Conservation (phyloP, 1,284 basidiomycete genomes). For the Coniophora puteana region DNA sequence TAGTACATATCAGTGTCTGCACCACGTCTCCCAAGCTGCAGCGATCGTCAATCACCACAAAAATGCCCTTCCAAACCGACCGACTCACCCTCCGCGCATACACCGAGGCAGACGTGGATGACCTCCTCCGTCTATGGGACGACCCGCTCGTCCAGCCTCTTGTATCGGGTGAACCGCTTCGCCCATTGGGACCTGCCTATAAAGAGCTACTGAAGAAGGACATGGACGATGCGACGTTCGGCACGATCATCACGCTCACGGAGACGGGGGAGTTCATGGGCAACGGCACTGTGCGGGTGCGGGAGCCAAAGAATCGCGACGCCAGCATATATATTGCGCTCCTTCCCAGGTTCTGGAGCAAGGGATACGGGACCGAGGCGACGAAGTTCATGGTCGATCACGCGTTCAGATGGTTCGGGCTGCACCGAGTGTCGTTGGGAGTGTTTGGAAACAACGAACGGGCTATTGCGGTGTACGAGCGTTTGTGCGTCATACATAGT, state of each 20-base stretch:
- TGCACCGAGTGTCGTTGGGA: constrained; percentile 30
- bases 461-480: constrained; percentile 31
- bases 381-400: constrained; percentile 29
- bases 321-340: constrained; percentile 28
- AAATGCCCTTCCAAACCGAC: no score
- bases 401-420: constrained; percentile 27
- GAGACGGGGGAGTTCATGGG: constrained; percentile 34
- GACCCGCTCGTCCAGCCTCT: constrained; percentile 30
- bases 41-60: no score
- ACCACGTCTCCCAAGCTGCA: no score
- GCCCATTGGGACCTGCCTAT: constrained; percentile 22
- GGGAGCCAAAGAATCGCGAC: constrained; percentile 27
- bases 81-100: constrained; percentile 27
- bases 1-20: no score
- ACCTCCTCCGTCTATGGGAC: constrained; percentile 29
- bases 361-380: constrained; percentile 32
- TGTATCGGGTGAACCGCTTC: constrained; percentile 24
- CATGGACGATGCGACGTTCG: constrained; percentile 27
- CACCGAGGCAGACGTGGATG: constrained; percentile 30
- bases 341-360: constrained; percentile 25
- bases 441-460: constrained; percentile 26
- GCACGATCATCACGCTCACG: constrained; percentile 29
- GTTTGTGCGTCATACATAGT: constrained; percentile 33
- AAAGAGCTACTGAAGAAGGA: constrained; percentile 22
- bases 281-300: constrained; percentile 25